Evolutionary conservation across 495 filamentous ascomycete genomes (phyloP).

Genomic region (Trichocladium antarcticum): DNA sequence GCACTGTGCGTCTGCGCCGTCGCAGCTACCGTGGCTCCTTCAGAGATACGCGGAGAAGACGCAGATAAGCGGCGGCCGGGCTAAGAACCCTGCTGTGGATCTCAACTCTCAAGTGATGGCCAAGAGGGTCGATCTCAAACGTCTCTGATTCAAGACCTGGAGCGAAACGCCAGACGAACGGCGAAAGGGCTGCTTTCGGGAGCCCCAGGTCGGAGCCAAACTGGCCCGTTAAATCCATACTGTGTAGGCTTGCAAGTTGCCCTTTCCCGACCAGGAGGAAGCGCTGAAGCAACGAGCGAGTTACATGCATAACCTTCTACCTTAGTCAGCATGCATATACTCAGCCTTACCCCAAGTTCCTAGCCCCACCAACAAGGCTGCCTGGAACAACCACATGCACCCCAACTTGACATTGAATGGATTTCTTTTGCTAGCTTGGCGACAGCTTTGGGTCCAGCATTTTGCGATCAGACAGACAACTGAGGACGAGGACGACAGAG

Average conservation of each 20-base stretch:
- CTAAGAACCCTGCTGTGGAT: too few relatives aligned
- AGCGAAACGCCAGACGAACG: not conserved
- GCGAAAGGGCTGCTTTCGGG: not conserved
- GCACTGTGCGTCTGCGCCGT: not conserved
- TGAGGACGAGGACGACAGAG: not conserved
- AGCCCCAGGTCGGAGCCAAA: not conserved
- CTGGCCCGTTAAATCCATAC: too few relatives aligned
- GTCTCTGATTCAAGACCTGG: constrained; percentile 1
- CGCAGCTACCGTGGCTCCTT: not conserved
- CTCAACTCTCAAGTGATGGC: not conserved
- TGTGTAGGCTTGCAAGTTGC: too few relatives aligned
- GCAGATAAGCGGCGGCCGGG: too few relatives aligned
- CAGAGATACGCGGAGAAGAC: too few relatives aligned
- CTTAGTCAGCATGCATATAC: not conserved
- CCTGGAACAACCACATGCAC: not conserved
- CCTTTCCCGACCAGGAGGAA: too few relatives aligned
- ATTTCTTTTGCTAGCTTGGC: not conserved
- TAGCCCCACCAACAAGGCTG: constrained; percentile 12
- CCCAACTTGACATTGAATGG: not conserved
- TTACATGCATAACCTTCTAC: too few relatives aligned
- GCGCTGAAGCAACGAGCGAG: too few relatives aligned
- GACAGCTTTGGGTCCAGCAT: not conserved
- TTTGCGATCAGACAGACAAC: not conserved
- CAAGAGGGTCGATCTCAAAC: constrained; percentile 3
- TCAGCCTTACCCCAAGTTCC: constrained; percentile 10